Evolutionary conservation across 148 eudicot species (phyloP), one percentile per base, ranked within the genome.

Genomic region (Nepenthes mirabilis): DNA sequence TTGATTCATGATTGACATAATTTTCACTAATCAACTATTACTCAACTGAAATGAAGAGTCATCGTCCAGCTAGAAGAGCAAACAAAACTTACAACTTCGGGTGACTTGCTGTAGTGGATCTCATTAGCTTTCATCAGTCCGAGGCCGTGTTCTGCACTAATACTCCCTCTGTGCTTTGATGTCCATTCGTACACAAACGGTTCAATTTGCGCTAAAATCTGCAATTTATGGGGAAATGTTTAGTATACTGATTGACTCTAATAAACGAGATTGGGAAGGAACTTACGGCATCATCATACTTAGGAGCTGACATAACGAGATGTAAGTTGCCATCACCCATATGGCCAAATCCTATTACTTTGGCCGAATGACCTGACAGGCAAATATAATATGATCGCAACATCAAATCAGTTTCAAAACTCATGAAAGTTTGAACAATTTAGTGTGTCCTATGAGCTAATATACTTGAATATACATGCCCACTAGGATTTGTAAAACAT

Each of bases 111-210:
- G 80, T 88, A 93, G 65, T 83, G 74, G 6, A 93, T 83, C 76
- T 93, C 84, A 68, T 88, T 78, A 36, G 98, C 98, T 77, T 93
- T 93, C 96, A 88, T 86, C 76, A 86, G 70, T 65, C 98, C 98
- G 35, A 93, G 66, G 37, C 98, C 98, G 63, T 93, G 98, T 75
- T 93, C 98, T 33, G 98, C 98, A 63, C 98, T 93, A 57, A 93
- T 86, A 77, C 98, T 93, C 63, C 98, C 98, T 33, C 80, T 81
- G 52, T 86, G 88, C 60, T 79, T 82, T 59, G 96, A 83, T 55
- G 98, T 93, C 98, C 98, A 93, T 67, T 93, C 94, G 68, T 93
- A 93, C 13, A 91, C 98, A 75, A 81, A 91, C 33, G 96, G 98
- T 67, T 91, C 98, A 61, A 88, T 84, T 63, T 80, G 81, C 35